Evolutionary conservation across 1,284 basidiomycete genomes (phyloP), one percentile per base, ranked within the genome.

Genomic region (Apiotrichum sp.): DNA sequence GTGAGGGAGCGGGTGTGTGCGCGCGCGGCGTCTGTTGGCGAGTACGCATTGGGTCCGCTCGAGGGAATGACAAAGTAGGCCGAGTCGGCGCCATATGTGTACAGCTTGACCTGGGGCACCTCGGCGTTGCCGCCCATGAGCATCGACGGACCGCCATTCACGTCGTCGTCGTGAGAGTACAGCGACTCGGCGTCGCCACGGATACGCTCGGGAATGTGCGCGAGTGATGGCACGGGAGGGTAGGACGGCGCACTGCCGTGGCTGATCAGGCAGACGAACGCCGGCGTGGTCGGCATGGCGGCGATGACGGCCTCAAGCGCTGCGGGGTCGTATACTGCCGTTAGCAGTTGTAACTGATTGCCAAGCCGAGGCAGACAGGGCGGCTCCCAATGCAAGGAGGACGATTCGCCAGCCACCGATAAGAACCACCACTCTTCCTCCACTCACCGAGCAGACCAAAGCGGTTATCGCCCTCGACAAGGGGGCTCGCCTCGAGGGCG

Each of bases 21-120:
- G 8, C 59, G 34, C 13, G 50, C 49, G 3, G 61, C 61, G 38
- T 57, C 53, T 29, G 50, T 35, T 0, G 61, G 53, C 34, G 53
- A 53, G 53, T 62, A 62, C 1, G 58, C 56, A 22, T 55, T 53
- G 36, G 58, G 56, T 2, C 61, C 61, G 2, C 57, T 50, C 6
- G 52, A 50, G 14, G 61, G 61, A n/a, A 62, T 58, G 35, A 59
- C 50, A 50, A 62, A 62, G 51, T 62, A 56, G 6, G 56, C 50
- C 36, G 52, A 53, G 33, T 59, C 52, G 40, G 53, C 51, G 8
- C 13, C 42, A 41, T 62, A 62, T 4, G 33, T 9, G 36, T 55
- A 45, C 39, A 58, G 39, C 40, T 49, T 57, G 13, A 47, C 33
- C 16, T 42, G 46, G 10, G 52, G 36, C 7, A 44, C 31, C 16